Conservation (phyloP, 2,329 filamentous ascomycete genomes). For the Parastagonospora nodorum region DNA sequence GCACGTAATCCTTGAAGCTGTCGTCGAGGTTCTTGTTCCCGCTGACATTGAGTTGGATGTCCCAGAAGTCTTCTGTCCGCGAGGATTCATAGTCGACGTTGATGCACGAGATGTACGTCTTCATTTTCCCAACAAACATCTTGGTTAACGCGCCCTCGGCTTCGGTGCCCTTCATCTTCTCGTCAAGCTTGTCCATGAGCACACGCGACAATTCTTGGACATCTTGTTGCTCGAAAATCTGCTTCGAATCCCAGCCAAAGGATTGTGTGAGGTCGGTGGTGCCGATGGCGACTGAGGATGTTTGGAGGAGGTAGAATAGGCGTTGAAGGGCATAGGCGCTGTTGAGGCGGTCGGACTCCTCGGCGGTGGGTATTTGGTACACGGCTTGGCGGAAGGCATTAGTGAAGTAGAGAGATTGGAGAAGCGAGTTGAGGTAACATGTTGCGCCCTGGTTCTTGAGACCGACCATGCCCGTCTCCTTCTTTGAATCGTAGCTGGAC, state of each 20-base stretch:
- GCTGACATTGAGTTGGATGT: conserved; percentile 94
- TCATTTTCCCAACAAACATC: conserved; percentile 96
- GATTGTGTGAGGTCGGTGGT: conserved; percentile 94
- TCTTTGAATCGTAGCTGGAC: conserved; percentile 88
- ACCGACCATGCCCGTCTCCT: conserved; percentile 95
- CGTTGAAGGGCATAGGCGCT: conserved; percentile 93
- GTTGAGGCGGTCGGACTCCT: conserved; percentile 79
- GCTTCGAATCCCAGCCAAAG: conserved; percentile 96
- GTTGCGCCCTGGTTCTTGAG: conserved; percentile 92
- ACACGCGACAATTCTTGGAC: conserved; percentile 96
- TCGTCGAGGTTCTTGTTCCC: conserved; percentile 92
- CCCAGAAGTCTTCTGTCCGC: conserved; percentile 96
- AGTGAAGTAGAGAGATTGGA: conserved; percentile 56
- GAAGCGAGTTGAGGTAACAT: conserved; percentile 58
- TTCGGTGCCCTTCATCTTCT: conserved; percentile 96
- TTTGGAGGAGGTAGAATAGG: conserved; percentile 93
- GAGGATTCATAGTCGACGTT: conserved; percentile 98
- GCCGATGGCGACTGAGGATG: conserved; percentile 78
- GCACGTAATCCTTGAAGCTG: conserved; percentile 94
- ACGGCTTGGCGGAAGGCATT: conserved; percentile 97
- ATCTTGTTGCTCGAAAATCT: conserved; percentile 98
- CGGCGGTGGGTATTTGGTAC: conserved; percentile 92
- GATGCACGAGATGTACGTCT: conserved; percentile 98
- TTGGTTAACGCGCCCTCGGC: conserved; percentile 86
- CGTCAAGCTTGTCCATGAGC: conserved; percentile 95